Conservation (phyloP, 441 rosid genomes). For the Jatropha podagrica region DNA sequence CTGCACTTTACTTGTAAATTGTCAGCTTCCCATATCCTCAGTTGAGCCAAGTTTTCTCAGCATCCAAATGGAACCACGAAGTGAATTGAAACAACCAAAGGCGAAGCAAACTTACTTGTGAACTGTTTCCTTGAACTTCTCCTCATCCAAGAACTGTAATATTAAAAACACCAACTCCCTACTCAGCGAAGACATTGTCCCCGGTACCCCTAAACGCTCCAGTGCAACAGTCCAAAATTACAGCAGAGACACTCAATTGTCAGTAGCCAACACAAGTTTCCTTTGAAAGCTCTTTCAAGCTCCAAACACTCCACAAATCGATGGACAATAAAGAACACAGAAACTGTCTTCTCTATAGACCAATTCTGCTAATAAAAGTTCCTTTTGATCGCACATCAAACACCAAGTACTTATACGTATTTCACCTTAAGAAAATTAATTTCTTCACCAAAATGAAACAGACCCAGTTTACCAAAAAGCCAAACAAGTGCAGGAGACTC, state of each 20-base stretch:
- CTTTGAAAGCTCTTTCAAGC: slow-evolving; percentile 10
- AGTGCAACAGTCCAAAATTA: slow-evolving; percentile 35
- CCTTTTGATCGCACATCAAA: slow-evolving; percentile 2
- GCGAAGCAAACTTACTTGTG: slow-evolving; percentile 42
- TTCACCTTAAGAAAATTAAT: slow-evolving; percentile 11
- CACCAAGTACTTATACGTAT: slow-evolving; percentile 8
- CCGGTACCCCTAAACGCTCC: slow-evolving; percentile 52
- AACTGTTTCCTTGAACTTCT: slow-evolving; percentile 56
- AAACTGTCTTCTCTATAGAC: slow-evolving; percentile 14
- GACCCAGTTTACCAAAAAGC: neutral
- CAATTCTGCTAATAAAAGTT: neutral
- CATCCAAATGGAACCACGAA: slow-evolving; percentile 13
- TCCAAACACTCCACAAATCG: slow-evolving; percentile 11
- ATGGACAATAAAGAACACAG: slow-evolving; percentile 11
- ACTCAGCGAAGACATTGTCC: slow-evolving; percentile 60
- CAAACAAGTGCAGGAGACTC: neutral
- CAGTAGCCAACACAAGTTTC: slow-evolving; percentile 15
- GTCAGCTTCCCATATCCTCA: neutral
- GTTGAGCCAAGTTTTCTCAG: slow-evolving; percentile 16
- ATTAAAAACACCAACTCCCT: slow-evolving; percentile 64
- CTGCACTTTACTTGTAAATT: neutral
- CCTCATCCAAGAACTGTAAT: slow-evolving; percentile 66
- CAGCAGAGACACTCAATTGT: slow-evolving; percentile 16
- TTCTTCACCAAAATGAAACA: neutral
- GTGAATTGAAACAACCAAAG: neutral